Conservation (phyloP, 805 yeast species). For the Candida odintsovae region DNA sequence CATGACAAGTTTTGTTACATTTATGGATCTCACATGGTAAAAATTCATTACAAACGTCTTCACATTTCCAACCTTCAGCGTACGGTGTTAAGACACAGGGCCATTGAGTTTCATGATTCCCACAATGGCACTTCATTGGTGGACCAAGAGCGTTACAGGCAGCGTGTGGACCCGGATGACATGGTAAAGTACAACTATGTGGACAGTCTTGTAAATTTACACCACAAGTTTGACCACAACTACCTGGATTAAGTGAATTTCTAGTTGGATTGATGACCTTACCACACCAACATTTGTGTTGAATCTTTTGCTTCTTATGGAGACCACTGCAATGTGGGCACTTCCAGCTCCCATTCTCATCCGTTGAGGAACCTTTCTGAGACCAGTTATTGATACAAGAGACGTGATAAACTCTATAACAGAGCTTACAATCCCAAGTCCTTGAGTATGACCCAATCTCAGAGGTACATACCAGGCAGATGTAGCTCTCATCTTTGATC, state of each 20-base stretch:
- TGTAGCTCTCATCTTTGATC: slow-evolving; percentile 62
- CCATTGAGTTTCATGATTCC: slow-evolving; percentile 54
- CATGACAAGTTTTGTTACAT: slow-evolving; percentile 63
- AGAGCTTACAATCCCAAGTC: slow-evolving; percentile 74
- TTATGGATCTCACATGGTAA: slow-evolving; percentile 70
- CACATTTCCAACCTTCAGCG: slow-evolving; percentile 63
- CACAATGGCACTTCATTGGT: slow-evolving; percentile 65
- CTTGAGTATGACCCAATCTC: slow-evolving; percentile 61
- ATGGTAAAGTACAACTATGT: slow-evolving; percentile 67
- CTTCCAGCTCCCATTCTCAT: slow-evolving; percentile 60
- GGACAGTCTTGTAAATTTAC: slow-evolving; percentile 50
- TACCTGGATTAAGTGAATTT: slow-evolving; percentile 63
- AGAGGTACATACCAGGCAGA: slow-evolving; percentile 84
- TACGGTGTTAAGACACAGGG: slow-evolving; percentile 75
- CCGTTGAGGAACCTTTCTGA: slow-evolving; percentile 60
- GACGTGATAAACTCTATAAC: slow-evolving; percentile 81
- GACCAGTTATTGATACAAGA: slow-evolving; percentile 90
- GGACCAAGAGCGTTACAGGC: slow-evolving; percentile 79
- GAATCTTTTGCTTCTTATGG: slow-evolving; percentile 42
- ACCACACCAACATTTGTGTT: slow-evolving; percentile 85
- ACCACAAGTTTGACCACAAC: slow-evolving; percentile 84
- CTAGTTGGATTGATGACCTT: slow-evolving; percentile 60
- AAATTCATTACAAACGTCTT: slow-evolving; percentile 48
- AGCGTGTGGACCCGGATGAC: slow-evolving; percentile 91
- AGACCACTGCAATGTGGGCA: slow-evolving; percentile 77